Percentiles rank a stretch among this genome's conserved stretches.
Conservation (phyloP, 805 yeast species). For the Candida ascalaphidarum region DNA sequence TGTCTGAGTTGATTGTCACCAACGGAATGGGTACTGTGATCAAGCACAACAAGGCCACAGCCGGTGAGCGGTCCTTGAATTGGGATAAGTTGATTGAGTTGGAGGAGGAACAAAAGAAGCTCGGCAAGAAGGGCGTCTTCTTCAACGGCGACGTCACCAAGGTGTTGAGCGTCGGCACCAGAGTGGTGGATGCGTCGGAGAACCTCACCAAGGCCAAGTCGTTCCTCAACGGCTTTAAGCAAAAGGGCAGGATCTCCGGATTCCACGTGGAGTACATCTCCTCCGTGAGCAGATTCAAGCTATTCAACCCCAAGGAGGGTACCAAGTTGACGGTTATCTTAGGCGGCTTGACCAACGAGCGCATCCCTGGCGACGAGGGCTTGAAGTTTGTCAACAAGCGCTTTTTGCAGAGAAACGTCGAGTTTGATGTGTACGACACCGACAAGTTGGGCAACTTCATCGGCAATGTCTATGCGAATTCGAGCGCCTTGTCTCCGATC, state of each 20-base stretch:
- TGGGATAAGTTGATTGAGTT: slow-evolving; percentile 74
- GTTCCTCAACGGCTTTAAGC: slow-evolving; percentile 59
- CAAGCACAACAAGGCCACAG: slow-evolving; percentile 66
- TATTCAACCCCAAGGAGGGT: slow-evolving; percentile 65
- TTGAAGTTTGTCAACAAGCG: slow-evolving; percentile 44
- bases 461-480: slow-evolving; percentile 54
- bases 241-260: slow-evolving; percentile 49
- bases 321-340: slow-evolving; percentile 60
- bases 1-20: slow-evolving; percentile 51
- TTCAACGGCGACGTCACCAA: slow-evolving; percentile 38
- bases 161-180: slow-evolving; percentile 44
- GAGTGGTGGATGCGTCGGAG: slow-evolving; percentile 76
- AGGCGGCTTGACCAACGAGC: slow-evolving; percentile 55
- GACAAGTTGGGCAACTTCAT: slow-evolving; percentile 80
- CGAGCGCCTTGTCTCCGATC: slow-evolving; percentile 40
- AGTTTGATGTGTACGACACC: slow-evolving; percentile 55
- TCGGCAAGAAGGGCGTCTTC: slow-evolving; percentile 52
- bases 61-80: slow-evolving; percentile 55
- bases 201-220: slow-evolving; percentile 63
- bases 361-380: slow-evolving; percentile 40
- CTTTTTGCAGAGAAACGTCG: slow-evolving; percentile 65
- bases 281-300: slow-evolving; percentile 58
- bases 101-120: slow-evolving; percentile 50
- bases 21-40: slow-evolving; percentile 73
- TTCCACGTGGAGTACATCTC: slow-evolving; percentile 62